Conservation (phyloP, 1,284 basidiomycete genomes). For the Ustilago shanxiensis region DNA sequence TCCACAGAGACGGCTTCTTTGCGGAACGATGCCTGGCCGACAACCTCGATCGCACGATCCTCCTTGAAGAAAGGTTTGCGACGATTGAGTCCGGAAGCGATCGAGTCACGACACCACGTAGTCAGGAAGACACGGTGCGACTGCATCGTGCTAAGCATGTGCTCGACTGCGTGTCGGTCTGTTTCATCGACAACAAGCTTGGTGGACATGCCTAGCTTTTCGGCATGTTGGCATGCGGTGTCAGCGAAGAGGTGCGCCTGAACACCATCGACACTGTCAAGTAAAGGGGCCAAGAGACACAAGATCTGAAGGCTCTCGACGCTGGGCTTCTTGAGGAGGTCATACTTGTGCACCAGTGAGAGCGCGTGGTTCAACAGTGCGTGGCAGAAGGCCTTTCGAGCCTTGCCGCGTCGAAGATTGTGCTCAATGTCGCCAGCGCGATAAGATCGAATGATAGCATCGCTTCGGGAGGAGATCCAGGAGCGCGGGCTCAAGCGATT, state of each 20-base stretch:
- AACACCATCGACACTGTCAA: conserved; percentile 50
- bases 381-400: conserved; percentile 63
- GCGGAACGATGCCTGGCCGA: conserved; percentile 46
- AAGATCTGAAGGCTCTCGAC: conserved; percentile 57
- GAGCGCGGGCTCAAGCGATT: conserved; percentile 39
- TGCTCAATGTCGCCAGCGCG: conserved; percentile 47
- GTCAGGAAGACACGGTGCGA: conserved; percentile 52
- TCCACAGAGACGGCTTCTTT: conserved; percentile 18
- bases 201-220: conserved; percentile 43
- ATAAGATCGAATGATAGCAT: conserved; percentile 33
- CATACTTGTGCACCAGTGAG: conserved; percentile 62
- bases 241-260: conserved; percentile 39
- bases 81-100: conserved; percentile 52
- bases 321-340: conserved; percentile 57
- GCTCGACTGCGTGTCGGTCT: conserved; percentile 36
- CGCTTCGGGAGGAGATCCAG: conserved; percentile 36
- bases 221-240: conserved; percentile 28
- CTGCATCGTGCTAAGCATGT: conserved; percentile 57
- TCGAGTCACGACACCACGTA: conserved; percentile 57
- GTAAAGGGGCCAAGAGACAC: conserved; percentile 51
- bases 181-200: conserved; percentile 51
- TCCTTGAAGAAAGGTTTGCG: conserved; percentile 42
- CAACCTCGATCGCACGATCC: conserved; percentile 56
- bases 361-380: conserved; percentile 59
- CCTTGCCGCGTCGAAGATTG: conserved; percentile 54